Base-by-base conservation (phyloP, 2,329 filamentous ascomycete genomes). In the Metarhizium sp. region DNA sequence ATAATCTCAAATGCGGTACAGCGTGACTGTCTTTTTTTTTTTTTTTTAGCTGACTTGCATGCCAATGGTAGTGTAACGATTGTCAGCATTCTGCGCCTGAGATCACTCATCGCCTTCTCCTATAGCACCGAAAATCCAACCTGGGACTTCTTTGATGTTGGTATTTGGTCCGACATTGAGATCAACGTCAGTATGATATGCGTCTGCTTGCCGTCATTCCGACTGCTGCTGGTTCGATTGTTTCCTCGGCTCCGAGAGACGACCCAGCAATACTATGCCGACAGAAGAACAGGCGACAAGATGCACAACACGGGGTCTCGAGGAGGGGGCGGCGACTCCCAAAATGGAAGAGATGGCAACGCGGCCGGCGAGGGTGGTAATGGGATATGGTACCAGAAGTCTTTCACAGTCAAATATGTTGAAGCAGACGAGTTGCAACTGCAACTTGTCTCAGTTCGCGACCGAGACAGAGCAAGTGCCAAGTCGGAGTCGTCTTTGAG, bases 81-180 rank as follows among this genome's bases (percentile, higher is more conserved):
- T 18, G 42, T 63, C 48, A 64, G 60, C 40, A 60, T 63, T n/a
- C 43, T 63, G 4, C 57, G 62, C 13, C 53, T 64, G 2, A 54
- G 54, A 40, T 62, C 57, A 10, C 57, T 63, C 6, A 55, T 63
- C 6, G 53, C 50, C 4, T 62, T 62, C 36, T 56, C 57, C 4
- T 49, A 56, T 8, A 55, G 55, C 16, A 58, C 61, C 3, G 50
- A 48, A 20, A 63, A 63, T 46, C 60, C 59, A n/a, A 61, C 59
- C 13, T 63, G 60, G 60, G 58, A 62, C 18, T 60, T 59, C 7
- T 57, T 58, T 18, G 57, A 58, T n/a, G 53, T 62, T 6, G 56
- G 59, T 18, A 42, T 58, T 45, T 67, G 64, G 65, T 64, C 63
- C 8, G 60, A 58, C 10, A 52, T 66, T 20, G 65, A 67, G 58